Percentiles rank a stretch among this genome's conserved stretches.
These are phyloP conservation scores for Pseudogymnoascus sp. DNA, from an alignment of 2,329 filamentous ascomycete genomes.

Conservation along the genomic window DNA sequence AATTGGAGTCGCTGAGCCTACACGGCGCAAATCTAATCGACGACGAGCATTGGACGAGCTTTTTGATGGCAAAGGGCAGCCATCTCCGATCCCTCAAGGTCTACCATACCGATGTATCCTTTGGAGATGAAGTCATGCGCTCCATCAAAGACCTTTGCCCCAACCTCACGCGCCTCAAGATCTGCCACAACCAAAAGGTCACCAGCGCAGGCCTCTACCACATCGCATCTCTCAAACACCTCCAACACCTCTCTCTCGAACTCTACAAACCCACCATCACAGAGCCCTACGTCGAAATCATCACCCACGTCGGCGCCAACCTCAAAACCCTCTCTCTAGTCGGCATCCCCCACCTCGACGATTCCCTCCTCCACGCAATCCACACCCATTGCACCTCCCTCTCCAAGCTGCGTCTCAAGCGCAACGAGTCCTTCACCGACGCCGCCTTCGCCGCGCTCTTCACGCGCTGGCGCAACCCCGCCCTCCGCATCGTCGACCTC, in stretches of 20 bases:
- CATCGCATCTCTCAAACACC: slow-evolving; percentile 51
- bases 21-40: slow-evolving; percentile 78
- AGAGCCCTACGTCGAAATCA: slow-evolving; percentile 49
- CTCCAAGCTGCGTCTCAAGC: slow-evolving; percentile 69
- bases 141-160: slow-evolving; percentile 57
- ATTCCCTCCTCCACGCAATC: slow-evolving; percentile 61
- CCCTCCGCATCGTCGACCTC: slow-evolving; percentile 63
- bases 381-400: slow-evolving; percentile 60
- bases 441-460: slow-evolving; percentile 65
- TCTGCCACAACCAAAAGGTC: slow-evolving; percentile 70
- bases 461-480: slow-evolving; percentile 62
- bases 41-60: slow-evolving; percentile 63
- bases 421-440: slow-evolving; percentile 69
- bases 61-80: slow-evolving; percentile 57
- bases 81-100: slow-evolving; percentile 62
- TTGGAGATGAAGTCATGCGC: slow-evolving; percentile 61
- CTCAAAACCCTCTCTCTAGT: slow-evolving; percentile 74
- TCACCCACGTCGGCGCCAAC: slow-evolving; percentile 52
- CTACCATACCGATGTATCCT: slow-evolving; percentile 74
- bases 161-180: slow-evolving; percentile 64
- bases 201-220: slow-evolving; percentile 55
- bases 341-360: slow-evolving; percentile 56
- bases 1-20: slow-evolving; percentile 65
- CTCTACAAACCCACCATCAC: slow-evolving; percentile 48
- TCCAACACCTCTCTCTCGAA: slow-evolving; percentile 69